Conservation (phyloP, 2,329 filamentous ascomycete species). For the Aspergillus pseudotamarii region DNA sequence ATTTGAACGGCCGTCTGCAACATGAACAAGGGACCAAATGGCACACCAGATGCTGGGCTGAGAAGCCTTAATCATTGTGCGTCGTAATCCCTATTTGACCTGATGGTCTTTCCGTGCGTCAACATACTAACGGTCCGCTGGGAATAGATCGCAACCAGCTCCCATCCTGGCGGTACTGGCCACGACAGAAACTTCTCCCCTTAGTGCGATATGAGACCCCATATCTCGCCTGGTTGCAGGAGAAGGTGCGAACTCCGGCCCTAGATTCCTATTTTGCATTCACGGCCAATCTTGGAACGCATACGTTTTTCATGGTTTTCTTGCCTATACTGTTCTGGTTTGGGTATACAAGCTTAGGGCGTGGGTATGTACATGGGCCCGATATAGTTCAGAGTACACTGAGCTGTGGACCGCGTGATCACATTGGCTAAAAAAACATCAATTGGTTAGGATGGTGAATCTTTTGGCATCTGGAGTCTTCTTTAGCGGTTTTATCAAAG, state of each 20-base stretch:
- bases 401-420: background rate
- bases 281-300: constrained; percentile 92
- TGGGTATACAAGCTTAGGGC: constrained; percentile 79
- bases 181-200: constrained; percentile 81
- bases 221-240: constrained; percentile 85
- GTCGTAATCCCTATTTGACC: constrained; percentile 22
- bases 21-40: constrained; percentile 43
- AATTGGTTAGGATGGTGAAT: constrained; percentile 57
- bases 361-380: constrained; percentile 66
- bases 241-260: constrained; percentile 74
- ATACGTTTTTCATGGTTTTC: constrained; percentile 98
- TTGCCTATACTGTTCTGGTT: constrained; percentile 97
- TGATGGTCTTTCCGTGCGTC: background rate
- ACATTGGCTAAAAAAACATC: constrained; percentile 17
- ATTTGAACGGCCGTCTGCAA: constrained; percentile 25
- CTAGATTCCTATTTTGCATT: constrained; percentile 97
- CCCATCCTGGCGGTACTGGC: constrained; percentile 82
- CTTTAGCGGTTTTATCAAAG: constrained; percentile 91
- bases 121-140: constrained; percentile 16
- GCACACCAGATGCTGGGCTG: constrained; percentile 66
- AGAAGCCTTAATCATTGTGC: constrained; percentile 76
- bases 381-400: background rate
- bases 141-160: constrained; percentile 75
- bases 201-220: constrained; percentile 94
- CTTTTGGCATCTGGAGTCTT: constrained; percentile 79